Evolutionary conservation across 1,284 basidiomycete species (phyloP).

Genomic region (Apiotrichum domesticum): DNA sequence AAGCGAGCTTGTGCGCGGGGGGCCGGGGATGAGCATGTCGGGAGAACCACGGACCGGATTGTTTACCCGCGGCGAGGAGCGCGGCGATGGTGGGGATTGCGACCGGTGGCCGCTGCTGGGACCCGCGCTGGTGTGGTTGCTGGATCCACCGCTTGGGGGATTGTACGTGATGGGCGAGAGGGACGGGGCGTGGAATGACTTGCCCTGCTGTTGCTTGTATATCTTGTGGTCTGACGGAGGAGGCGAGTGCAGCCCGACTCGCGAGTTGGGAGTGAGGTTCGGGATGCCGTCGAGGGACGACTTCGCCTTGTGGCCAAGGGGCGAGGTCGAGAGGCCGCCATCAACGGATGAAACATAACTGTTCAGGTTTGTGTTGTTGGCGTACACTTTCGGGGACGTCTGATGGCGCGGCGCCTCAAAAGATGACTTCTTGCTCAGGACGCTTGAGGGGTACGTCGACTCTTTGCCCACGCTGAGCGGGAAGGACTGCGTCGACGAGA

Average conservation of each 20-base stretch:
- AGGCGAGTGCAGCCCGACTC: not conserved
- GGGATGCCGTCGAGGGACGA: not conserved
- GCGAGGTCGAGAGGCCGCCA: not conserved
- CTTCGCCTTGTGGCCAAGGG: not conserved
- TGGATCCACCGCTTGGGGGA: too few relatives aligned
- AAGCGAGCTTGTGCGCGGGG: not conserved
- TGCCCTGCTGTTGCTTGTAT: too few relatives aligned
- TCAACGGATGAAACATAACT: not conserved
- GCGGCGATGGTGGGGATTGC: too few relatives aligned
- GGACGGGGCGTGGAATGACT: not conserved
- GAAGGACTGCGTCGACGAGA: not conserved
- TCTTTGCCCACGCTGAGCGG: not conserved
- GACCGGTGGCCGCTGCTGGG: not conserved
- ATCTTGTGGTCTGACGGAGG: not conserved
- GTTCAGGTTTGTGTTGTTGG: not conserved
- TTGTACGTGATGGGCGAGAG: not conserved
- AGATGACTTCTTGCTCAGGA: not conserved
- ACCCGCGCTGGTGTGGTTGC: not conserved
- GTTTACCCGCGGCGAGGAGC: too few relatives aligned
- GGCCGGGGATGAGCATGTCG: too few relatives aligned
- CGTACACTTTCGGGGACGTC: not conserved
- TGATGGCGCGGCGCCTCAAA: not conserved
- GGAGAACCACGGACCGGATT: too few relatives aligned
- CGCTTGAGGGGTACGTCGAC: not conserved
- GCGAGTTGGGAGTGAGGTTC: constrained; percentile 2